Evolutionary conservation across 2,329 filamentous ascomycete species (phyloP).

Genomic region (Leptographium galeiforme): DNA sequence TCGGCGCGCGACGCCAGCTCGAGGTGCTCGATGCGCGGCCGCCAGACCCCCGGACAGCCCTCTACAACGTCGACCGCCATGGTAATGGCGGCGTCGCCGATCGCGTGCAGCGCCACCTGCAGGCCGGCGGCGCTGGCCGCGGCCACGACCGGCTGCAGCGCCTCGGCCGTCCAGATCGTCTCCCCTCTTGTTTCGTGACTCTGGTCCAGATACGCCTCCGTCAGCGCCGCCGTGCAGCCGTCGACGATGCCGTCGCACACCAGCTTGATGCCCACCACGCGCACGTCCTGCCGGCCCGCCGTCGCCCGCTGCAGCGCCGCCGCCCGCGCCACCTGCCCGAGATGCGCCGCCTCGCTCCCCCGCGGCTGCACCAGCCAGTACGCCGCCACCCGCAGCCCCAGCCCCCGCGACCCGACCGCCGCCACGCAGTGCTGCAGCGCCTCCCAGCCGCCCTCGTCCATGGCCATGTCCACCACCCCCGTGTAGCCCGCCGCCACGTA

Average conservation of each 20-base stretch:
- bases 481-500: conserved; percentile 40
- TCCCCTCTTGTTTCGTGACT: conserved; percentile 21
- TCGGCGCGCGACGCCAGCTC: conserved; percentile 44
- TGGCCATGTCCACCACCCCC: conserved; percentile 43
- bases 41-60: conserved; percentile 22
- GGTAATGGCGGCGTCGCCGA: conserved; percentile 45
- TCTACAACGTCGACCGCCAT: conserved; percentile 44
- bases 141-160: conserved; percentile 38
- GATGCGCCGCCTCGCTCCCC: conserved; percentile 26
- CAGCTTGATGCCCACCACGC: conserved; percentile 49
- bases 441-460: conserved; percentile 42
- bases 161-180: conserved; percentile 39
- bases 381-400: conserved; percentile 36
- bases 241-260: conserved; percentile 54
- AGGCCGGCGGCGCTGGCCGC: conserved; percentile 39
- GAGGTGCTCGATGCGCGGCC: conserved; percentile 52
- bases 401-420: conserved; percentile 9
- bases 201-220: conserved; percentile 41
- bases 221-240: conserved; percentile 48
- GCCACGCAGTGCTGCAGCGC: conserved; percentile 26
- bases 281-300: conserved; percentile 27
- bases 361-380: conserved; percentile 41
- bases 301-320: conserved; percentile 25
- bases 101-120: conserved; percentile 52
- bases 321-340: conserved; percentile 36